These are phyloP conservation scores for Metschnikowia vanudenii DNA, from an alignment of 805 yeast genomes.

Conservation along the genomic window DNA sequence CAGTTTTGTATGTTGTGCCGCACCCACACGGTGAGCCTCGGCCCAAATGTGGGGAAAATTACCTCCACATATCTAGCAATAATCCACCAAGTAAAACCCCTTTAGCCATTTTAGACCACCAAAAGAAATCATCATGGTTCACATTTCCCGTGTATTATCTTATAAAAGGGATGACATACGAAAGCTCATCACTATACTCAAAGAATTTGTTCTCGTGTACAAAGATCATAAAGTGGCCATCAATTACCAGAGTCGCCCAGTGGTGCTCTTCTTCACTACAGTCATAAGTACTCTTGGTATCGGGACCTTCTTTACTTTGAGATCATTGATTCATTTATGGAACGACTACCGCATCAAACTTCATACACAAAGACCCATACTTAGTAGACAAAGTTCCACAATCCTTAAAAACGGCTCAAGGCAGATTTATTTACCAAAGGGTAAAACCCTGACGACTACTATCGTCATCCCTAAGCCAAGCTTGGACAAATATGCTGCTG, in stretches of 20 bases:
- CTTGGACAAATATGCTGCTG: constrained; percentile 53
- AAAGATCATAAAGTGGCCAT: constrained; percentile 36
- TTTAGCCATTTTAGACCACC: background rate
- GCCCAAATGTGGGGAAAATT: constrained; percentile 19
- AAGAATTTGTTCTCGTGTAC: constrained; percentile 37
- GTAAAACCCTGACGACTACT: constrained; percentile 34
- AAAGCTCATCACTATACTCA: constrained; percentile 32
- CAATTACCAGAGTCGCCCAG: constrained; percentile 44
- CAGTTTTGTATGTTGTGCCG: constrained; percentile 2
- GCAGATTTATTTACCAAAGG: constrained; percentile 49
- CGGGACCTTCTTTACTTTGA: constrained; percentile 33
- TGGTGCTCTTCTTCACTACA: constrained; percentile 40
- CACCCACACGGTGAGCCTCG: constrained; percentile 10
- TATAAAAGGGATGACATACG: constrained; percentile 35
- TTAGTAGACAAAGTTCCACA: constrained; percentile 43
- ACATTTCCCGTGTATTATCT: constrained; percentile 33
- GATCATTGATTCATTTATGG: constrained; percentile 30
- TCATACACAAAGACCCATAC: constrained; percentile 31
- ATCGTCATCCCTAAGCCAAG: constrained; percentile 49
- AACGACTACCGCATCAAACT: constrained; percentile 29
- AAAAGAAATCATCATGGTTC: constrained; percentile 27
- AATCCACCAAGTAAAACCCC: background rate
- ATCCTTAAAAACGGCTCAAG: constrained; percentile 46
- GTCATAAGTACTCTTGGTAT: constrained; percentile 41
- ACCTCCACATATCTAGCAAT: background rate